Evolutionary conservation across 805 yeast genomes (phyloP).

Genomic region (Henningerozyma blattae): DNA sequence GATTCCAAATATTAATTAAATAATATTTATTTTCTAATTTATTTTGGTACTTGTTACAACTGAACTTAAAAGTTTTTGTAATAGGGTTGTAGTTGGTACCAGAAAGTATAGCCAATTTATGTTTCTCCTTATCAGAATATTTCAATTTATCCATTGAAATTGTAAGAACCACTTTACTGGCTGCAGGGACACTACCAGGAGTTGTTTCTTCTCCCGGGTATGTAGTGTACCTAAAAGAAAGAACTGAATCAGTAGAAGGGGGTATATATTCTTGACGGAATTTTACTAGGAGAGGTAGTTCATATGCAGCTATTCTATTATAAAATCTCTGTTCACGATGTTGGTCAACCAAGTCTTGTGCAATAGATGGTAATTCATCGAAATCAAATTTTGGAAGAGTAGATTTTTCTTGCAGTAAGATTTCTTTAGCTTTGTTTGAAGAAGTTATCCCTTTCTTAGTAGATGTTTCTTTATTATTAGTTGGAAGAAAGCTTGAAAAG

Average conservation of each 20-base stretch:
- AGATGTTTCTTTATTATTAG: too few species aligned
- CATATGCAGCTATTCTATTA: conserved; percentile 81
- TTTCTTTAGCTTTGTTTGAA: too few species aligned
- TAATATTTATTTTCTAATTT: conserved; percentile 79
- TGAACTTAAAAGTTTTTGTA: conserved; percentile 48
- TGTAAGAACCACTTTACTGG: conserved; percentile 49
- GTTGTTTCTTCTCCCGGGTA: conserved; percentile 49
- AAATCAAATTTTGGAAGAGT: conserved; percentile 27
- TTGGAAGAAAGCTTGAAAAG: too few species aligned
- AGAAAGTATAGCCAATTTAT: conserved; percentile 68
- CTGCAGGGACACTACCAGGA: conserved; percentile 43
- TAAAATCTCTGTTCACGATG: conserved; percentile 67
- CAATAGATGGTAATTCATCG: conserved; percentile 57
- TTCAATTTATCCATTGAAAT: conserved; percentile 43
- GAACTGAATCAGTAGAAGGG: conserved; percentile 35
- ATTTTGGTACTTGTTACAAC: conserved; percentile 54
- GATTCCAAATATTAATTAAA: conserved; percentile 50
- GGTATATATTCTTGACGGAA: conserved; percentile 59
- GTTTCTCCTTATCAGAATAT: conserved; percentile 40
- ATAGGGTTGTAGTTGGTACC: conserved; percentile 63
- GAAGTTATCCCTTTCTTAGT: too few species aligned
- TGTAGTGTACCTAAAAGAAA: conserved; percentile 59
- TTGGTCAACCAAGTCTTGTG: conserved; percentile 59
- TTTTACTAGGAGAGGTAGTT: conserved; percentile 73
- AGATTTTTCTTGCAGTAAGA: too few species aligned